Base-by-base conservation (phyloP, 176 grass and related monocot species). In the Poa annua region DNA sequence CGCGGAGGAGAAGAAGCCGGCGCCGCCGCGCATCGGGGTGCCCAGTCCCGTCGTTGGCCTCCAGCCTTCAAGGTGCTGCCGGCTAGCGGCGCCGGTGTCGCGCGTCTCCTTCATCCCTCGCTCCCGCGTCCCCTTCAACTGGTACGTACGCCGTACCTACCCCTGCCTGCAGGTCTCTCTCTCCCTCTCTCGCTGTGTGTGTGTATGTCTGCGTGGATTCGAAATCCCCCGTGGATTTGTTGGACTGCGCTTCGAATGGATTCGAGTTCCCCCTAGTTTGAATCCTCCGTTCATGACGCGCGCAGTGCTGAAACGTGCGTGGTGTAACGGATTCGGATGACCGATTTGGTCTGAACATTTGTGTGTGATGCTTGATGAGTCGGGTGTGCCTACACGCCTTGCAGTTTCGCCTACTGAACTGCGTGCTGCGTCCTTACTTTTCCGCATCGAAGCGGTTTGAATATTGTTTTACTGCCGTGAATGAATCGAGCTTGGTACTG, bases 101-200 rank as follows among this genome's bases (percentile, higher is more conserved):
- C 86, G 70, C 51, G 26, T 73, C 74, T 74, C 86, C 42, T 88
- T 79, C 86, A 15, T 60, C 68, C 24, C 68, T 21, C 85, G 84
- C 52, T 64, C 84, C 76, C 88, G 44, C 76, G 77, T 81, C 35
- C 90, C 83, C 21, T 98, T 96, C 76, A 87, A 83, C 83, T 89
- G 92, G 96, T 29, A 29, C 29, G 29, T 29, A 29, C 29, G 29
- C 29, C 29, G 29, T 29, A 29, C 29, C 29, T 29, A 29, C 29
- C 29, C 29, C 29, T n/a, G n/a, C n/a, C 29, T 29, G 29, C 29
- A 29, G 29, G 13, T 49, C 41, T 51, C 39, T 71, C 16, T 15
- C 39, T 69, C 39, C 26, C 41, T 70, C 66, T 71, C 35, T 5
- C 12, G 29, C 2, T 24, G 32, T 14, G 17, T 65, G 76, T 14